These are phyloP conservation scores for Taphrina flavorubra DNA, from an alignment of 1,139 yeast species.

Conservation along the genomic window DNA sequence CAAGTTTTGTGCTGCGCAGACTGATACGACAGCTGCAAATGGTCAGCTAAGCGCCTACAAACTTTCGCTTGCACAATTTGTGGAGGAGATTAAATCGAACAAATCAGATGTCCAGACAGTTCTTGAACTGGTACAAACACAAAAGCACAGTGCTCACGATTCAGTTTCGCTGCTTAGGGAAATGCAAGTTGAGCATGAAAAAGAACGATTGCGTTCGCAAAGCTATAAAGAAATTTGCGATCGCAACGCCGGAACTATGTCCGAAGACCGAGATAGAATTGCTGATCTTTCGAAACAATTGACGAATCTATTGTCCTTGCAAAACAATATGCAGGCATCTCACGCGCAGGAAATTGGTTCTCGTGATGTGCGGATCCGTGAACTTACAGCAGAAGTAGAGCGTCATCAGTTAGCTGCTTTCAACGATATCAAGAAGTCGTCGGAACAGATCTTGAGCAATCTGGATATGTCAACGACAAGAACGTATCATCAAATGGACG, in stretches of 20 bases:
- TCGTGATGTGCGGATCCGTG: background rate
- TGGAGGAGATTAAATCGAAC: background rate
- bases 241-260: conserved; percentile 25
- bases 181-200: conserved; percentile 5
- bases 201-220: background rate
- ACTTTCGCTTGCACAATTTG: background rate
- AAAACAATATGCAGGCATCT: background rate
- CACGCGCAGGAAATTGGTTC: background rate
- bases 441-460: background rate
- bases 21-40: background rate
- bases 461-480: background rate
- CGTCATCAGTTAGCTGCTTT: background rate
- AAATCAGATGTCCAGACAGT: background rate
- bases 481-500: background rate
- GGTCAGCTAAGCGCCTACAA: background rate
- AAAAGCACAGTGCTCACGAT: background rate
- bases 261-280: conserved; percentile 23
- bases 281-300: conserved; percentile 16
- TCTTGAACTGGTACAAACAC: background rate
- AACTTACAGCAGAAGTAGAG: background rate
- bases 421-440: background rate
- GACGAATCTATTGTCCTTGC: background rate
- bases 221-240: conserved; percentile 6
- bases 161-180: background rate
- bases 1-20: background rate